phyloP scores from a whole-genome alignment of 495 filamentous ascomycete species.

The Echria macrotheca region DNA sequence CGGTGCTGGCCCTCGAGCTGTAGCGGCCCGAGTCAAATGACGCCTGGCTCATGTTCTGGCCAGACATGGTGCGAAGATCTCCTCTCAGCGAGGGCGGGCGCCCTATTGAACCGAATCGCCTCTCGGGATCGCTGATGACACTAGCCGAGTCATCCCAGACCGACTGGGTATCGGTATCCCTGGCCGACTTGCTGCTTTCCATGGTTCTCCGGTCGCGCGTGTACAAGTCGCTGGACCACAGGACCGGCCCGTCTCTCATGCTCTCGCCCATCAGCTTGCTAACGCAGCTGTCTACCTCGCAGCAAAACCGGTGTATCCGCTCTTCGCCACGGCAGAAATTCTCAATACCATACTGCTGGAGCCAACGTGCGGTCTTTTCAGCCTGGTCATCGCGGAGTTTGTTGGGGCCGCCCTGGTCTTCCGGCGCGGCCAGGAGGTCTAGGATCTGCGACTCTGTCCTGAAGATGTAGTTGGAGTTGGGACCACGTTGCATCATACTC shows the following conservation, averaged over 20 bases:
- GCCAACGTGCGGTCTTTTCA: constrained; percentile 78
- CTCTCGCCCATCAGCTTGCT: constrained; percentile 82
- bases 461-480: constrained; percentile 65
- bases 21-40: constrained; percentile 65
- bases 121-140: constrained; percentile 47
- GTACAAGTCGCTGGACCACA: constrained; percentile 91
- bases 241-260: constrained; percentile 77
- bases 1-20: constrained; percentile 50
- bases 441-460: constrained; percentile 82
- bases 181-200: constrained; percentile 54
- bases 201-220: constrained; percentile 70
- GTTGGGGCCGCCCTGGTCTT: constrained; percentile 82
- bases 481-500: constrained; percentile 50
- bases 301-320: constrained; percentile 87
- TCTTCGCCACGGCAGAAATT: constrained; percentile 97
- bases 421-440: constrained; percentile 76
- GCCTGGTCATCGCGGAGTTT: constrained; percentile 96
- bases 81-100: constrained; percentile 35
- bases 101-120: constrained; percentile 31
- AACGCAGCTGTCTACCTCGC: constrained; percentile 83
- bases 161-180: constrained; percentile 30
- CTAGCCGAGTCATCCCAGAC: constrained; percentile 52
- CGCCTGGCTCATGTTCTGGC: constrained; percentile 54
- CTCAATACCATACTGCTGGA: constrained; percentile 74
- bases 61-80: constrained; percentile 48